Evolutionary conservation across 768 basidiomycete species (phyloP).

Genomic region (Kondoa malvinella): DNA sequence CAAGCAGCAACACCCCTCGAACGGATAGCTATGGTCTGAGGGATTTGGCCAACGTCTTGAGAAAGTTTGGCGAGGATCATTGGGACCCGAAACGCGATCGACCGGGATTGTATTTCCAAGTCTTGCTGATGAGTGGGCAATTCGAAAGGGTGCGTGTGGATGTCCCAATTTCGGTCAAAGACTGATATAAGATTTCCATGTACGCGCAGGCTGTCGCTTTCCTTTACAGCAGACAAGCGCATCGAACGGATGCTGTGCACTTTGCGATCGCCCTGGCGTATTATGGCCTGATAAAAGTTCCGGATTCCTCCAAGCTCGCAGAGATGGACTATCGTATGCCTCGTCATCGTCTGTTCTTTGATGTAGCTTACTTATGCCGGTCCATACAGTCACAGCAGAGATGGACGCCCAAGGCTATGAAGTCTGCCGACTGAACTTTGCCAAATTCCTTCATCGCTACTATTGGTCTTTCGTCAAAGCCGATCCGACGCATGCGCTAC

Average conservation of each 20-base stretch:
- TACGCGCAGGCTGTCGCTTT: constrained; percentile 61
- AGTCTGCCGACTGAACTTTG: constrained; percentile 49
- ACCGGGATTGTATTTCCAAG: constrained; percentile 38
- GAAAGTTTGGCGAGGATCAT: constrained; percentile 33
- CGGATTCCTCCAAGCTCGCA: constrained; percentile 60
- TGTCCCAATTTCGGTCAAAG: background rate
- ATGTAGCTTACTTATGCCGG: background rate
- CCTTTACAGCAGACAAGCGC: constrained; percentile 67
- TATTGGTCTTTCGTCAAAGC: constrained; percentile 78
- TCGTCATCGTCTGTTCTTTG: background rate
- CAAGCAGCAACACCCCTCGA: constrained; percentile 11
- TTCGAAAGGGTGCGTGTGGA: constrained; percentile 59
- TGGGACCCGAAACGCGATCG: constrained; percentile 43
- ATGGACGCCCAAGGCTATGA: constrained; percentile 14
- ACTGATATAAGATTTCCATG: background rate
- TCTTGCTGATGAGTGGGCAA: constrained; percentile 77
- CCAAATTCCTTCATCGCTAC: constrained; percentile 79
- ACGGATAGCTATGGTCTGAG: constrained; percentile 40
- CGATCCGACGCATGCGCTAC: constrained; percentile 82
- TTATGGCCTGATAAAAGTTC: constrained; percentile 74
- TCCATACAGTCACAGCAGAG: constrained; percentile 1
- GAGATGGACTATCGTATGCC: constrained; percentile 64
- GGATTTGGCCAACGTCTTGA: constrained; percentile 30
- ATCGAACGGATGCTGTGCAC: constrained; percentile 86
- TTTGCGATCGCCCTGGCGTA: constrained; percentile 80